Evolutionary conservation across 2,329 filamentous ascomycete species (phyloP).

Genomic region (Corniculantispora saksenae): DNA sequence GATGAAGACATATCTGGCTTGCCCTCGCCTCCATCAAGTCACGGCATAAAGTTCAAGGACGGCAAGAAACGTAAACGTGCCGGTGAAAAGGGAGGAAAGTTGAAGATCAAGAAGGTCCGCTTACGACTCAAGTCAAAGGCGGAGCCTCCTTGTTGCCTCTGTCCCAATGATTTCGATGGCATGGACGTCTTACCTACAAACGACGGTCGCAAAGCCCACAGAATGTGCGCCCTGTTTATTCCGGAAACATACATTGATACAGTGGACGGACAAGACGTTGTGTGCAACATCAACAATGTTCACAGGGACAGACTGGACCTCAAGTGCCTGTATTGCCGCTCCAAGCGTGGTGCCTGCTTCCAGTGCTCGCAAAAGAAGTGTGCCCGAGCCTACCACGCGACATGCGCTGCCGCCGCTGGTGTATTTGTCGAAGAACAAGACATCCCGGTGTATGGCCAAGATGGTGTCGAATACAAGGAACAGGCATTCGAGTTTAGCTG

Average conservation of each 20-base stretch:
- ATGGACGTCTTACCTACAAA: slow-evolving; percentile 85
- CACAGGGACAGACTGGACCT: slow-evolving; percentile 85
- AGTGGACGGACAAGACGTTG: slow-evolving; percentile 68
- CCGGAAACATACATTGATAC: slow-evolving; percentile 86
- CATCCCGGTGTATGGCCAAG: slow-evolving; percentile 83
- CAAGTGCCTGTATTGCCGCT: slow-evolving; percentile 93
- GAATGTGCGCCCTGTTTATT: slow-evolving; percentile 85
- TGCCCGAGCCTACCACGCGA: slow-evolving; percentile 89
- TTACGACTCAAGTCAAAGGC: slow-evolving; percentile 70
- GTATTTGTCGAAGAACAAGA: slow-evolving; percentile 88
- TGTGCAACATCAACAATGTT: slow-evolving; percentile 79
- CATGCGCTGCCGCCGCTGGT: slow-evolving; percentile 87
- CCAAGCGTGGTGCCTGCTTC: slow-evolving; percentile 93
- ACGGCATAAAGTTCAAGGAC: slow-evolving; percentile 67
- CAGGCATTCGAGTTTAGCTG: slow-evolving; percentile 92
- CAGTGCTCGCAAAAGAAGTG: slow-evolving; percentile 97
- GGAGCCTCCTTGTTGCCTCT: slow-evolving; percentile 84
- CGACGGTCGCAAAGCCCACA: slow-evolving; percentile 83
- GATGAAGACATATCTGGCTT: slow-evolving; percentile 64
- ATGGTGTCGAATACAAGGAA: slow-evolving; percentile 89
- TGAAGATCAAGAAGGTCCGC: slow-evolving; percentile 77
- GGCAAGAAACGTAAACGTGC: slow-evolving; percentile 60
- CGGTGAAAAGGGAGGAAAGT: slow-evolving; percentile 41
- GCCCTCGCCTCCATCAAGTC: slow-evolving; percentile 75
- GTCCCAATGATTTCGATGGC: slow-evolving; percentile 83